Evolutionary conservation across 352 stramenopile genomes (phyloP).

Genomic region (Aphanomyces stellatus): DNA sequence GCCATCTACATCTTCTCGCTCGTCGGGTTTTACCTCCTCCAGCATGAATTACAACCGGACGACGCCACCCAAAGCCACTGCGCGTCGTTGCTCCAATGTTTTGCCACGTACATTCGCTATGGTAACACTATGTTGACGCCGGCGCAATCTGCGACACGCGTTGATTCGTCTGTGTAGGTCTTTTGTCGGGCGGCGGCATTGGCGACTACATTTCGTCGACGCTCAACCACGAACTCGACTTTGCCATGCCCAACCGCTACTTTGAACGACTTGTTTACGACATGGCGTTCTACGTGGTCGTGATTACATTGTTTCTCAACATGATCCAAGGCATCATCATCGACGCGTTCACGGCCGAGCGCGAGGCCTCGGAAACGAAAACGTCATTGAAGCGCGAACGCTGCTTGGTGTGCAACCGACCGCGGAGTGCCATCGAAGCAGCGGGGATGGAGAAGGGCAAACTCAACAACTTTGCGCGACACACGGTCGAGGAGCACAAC

Average conservation of each 20-base stretch:
- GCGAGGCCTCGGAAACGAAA: slow-evolving; percentile 11
- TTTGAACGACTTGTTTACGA: slow-evolving; percentile 19
- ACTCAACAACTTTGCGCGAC: slow-evolving; percentile 16
- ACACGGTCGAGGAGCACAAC: slow-evolving; percentile 17
- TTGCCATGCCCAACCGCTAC: slow-evolving; percentile 2
- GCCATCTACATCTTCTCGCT: slow-evolving; percentile 20
- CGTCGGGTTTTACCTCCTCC: slow-evolving; percentile 16
- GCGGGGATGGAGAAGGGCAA: slow-evolving; percentile 6
- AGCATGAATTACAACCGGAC: neutral
- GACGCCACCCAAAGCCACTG: neutral
- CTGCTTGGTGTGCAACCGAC: slow-evolving; percentile 18
- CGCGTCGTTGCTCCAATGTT: slow-evolving; percentile 11
- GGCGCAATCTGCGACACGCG: neutral
- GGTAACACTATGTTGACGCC: neutral
- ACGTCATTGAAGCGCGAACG: slow-evolving; percentile 5
- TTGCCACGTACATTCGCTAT: slow-evolving; percentile 19
- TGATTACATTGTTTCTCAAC: slow-evolving; percentile 21
- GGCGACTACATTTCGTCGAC: slow-evolving; percentile 21
- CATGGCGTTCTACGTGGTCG: slow-evolving; percentile 19
- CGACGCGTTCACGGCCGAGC: slow-evolving; percentile 18
- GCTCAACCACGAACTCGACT: slow-evolving; percentile 10
- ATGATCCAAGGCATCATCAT: slow-evolving; percentile 23
- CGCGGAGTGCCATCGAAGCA: slow-evolving; percentile 11
- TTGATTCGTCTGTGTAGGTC: too few relatives aligned
- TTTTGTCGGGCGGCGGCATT: slow-evolving; percentile 17